Base-by-base conservation (phyloP, 805 yeast species). In the Candida odintsovae region DNA sequence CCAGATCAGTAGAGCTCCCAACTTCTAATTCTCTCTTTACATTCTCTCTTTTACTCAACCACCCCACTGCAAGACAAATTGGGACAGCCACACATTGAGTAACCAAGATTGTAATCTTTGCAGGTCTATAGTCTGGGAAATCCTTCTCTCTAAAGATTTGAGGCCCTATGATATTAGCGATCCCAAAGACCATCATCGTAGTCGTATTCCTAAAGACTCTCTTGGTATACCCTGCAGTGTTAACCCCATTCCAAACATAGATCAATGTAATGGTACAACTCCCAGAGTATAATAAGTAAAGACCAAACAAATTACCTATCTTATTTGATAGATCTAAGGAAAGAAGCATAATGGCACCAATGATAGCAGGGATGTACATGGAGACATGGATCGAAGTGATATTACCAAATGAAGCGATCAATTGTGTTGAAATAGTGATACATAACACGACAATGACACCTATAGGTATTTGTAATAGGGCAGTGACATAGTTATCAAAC, bases 161-260 rank as follows among this genome's bases (percentile, higher is more conserved):
- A 2, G 87, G 85, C 9, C 41, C 41, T 40, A 78, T 65, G 50
- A 83, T 66, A 61, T 77, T 72, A 6, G 80, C 77, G 16, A 76
- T 61, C 6, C 77, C 76, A 53, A 76, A 79, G 19, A 71, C 72
- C 46, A 77, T 67, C 78, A 78, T 70, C 2, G 78, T 76, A 12
- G 71, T 54, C 8, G 75, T 73, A 51, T 75, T 77, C 49, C 82
- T 63, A 38, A 69, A 70, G 35, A 77, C 65, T 48, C 78, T 68
- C 53, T 79, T 80, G 15, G 82, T 76, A 47, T 77, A 72, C 1
- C 84, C 84, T 1, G 83, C 77, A 7, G 82, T 77, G 51, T 78
- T 79, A 38, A 77, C 71, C 33, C 75, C 70, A 48, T 76, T 76
- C 84, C 83, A 78, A 19, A 75, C 69, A 56, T 77, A 78, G 31